Evolutionary conservation across 2,329 filamentous ascomycete genomes (phyloP), one percentile per base, ranked within the genome.

Genomic region (Xylariales sp.): DNA sequence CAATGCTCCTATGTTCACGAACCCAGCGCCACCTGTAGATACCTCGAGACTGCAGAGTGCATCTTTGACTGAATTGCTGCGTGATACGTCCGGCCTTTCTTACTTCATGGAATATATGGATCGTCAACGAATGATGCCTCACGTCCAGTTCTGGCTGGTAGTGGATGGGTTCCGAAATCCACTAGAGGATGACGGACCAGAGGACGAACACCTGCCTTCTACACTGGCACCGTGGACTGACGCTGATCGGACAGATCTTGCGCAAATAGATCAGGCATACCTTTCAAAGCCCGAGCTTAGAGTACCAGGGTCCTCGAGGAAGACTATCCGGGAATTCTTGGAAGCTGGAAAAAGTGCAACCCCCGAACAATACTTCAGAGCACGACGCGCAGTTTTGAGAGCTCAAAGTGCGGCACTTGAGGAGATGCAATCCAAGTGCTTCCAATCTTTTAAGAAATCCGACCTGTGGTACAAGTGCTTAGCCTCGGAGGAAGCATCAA

Each of bases 91-190:
- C 1, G 91, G 88, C 1, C 72, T 98, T 7, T 97, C 93, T 3
- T 98, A 95, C 60, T 97, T 98, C 66, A 98, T 98, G 93, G 93
- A 98, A 60, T 97, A 89, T 57, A 98, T 98, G 93, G 93, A 98
- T 60, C 82, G 93, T 31, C 86, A 90, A 58, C 76, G 78, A 12
- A 72, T 91, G 19, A 91, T 97, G 84, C 78, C 86, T 11, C 69
- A 96, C 34, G 90, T 98, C 5, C 93, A 98, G 56, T 98, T 97
- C 62, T 98, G 91, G 89, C 82, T 98, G 29, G 93, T 97, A 3
- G 93, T 97, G 5, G 93, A 98, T 64, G 91, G 93, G 0, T 88
- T 97, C 53, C 85, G 94, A 31, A 95, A 94, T 53, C 94, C 93
- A 0, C 69, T 98, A 3, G 93, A 98, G 63, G 87, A 91, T 49